phyloP scores from a whole-genome alignment of 2,329 filamentous ascomycete species.

The Pseudopithomyces chartarum region DNA sequence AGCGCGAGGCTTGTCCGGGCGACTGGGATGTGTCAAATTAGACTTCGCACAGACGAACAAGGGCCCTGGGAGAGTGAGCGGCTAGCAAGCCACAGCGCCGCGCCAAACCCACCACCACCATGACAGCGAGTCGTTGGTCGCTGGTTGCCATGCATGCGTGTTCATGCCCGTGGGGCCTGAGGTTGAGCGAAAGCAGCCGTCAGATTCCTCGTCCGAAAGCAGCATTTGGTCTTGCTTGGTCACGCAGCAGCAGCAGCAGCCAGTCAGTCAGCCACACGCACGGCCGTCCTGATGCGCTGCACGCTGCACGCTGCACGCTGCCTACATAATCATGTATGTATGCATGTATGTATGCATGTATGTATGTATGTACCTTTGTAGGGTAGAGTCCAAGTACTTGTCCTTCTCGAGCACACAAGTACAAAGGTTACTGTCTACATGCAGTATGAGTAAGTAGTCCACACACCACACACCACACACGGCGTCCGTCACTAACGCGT shows the following conservation, averaged over 20 bases:
- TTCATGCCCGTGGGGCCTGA: not conserved
- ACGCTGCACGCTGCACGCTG: not conserved
- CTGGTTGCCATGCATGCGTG: not conserved
- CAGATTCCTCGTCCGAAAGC: not conserved
- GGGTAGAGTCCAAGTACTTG: too few relatives aligned
- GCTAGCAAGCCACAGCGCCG: not conserved
- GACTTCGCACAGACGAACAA: constrained; percentile 12
- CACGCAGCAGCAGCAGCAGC: too few relatives aligned
- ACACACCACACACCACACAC: too few relatives aligned
- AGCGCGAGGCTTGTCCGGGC: constrained; percentile 33
- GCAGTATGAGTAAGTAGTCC: too few relatives aligned
- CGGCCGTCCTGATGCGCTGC: not conserved
- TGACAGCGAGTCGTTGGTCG: not conserved
- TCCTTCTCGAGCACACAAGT: too few relatives aligned
- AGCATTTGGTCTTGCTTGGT: not conserved
- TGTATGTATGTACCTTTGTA: too few relatives aligned
- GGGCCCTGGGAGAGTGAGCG: not conserved
- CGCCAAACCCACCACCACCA: not conserved
- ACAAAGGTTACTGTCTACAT: too few relatives aligned
- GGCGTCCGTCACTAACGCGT: too few relatives aligned
- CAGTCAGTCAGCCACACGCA: too few relatives aligned
- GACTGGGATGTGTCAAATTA: constrained; percentile 27
- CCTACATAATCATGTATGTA: too few relatives aligned
- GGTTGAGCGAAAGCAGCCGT: not conserved
- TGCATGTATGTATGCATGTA: too few relatives aligned